Conservation (phyloP, 169 alveolate genomes). For the Toxoplasma gondii region DNA sequence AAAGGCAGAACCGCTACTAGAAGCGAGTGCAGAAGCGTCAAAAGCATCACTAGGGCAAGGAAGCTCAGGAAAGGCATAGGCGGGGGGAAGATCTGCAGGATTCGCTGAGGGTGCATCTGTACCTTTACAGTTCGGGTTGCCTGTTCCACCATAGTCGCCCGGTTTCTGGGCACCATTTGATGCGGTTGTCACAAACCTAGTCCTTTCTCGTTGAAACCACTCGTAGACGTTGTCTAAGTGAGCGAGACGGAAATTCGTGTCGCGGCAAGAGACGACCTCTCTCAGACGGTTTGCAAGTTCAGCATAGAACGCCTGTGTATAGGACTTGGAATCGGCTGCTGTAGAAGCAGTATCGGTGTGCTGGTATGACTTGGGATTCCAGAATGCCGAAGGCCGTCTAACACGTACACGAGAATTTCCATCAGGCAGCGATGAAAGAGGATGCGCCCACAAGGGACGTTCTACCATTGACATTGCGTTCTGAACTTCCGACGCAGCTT, state of each 20-base stretch:
- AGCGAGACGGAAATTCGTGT: background rate
- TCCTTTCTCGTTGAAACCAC: background rate
- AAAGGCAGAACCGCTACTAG: background rate
- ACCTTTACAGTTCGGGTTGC: background rate
- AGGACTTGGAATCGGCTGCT: background rate
- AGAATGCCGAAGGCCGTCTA: background rate
- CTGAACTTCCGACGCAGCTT: background rate
- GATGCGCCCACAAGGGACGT: background rate
- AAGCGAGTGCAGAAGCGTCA: constrained; percentile 22
- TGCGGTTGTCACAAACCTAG: too few species aligned
- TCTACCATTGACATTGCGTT: background rate
- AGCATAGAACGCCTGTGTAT: background rate
- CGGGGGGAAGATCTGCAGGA: background rate
- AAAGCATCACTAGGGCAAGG: background rate
- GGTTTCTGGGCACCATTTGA: too few species aligned
- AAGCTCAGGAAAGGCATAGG: background rate
- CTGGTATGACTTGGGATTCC: constrained; percentile 22
- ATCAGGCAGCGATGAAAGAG: background rate
- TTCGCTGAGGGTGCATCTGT: background rate
- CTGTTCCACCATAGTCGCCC: too few species aligned
- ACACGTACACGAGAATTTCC: background rate
- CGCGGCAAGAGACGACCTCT: constrained; percentile 4
- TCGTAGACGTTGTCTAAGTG: constrained; percentile 7
- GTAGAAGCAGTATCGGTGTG: background rate
- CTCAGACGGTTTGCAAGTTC: background rate